Percentiles rank a stretch among this genome's conserved stretches.
Conservation (phyloP, 2,329 filamentous ascomycete genomes). For the Ophiocordyceps camponoti-saundersi region DNA sequence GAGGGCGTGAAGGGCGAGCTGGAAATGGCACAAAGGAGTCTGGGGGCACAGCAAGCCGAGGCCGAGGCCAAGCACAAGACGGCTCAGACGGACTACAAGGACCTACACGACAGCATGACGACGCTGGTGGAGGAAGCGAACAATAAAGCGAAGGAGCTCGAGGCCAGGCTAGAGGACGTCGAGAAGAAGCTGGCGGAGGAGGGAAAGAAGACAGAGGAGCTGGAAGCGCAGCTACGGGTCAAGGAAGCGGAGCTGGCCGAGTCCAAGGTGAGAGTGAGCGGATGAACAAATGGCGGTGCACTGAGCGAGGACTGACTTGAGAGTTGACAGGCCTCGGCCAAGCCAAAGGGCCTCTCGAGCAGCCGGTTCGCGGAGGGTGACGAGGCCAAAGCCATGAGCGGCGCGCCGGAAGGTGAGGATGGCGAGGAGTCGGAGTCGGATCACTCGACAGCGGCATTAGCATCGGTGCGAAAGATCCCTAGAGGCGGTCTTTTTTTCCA, state of each 20-base stretch:
- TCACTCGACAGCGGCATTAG: constrained; percentile 46
- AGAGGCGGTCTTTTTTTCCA: constrained; percentile 9
- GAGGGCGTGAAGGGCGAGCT: constrained; percentile 22
- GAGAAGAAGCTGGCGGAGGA: constrained; percentile 28
- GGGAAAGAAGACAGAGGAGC: constrained; percentile 28
- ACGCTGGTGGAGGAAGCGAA: constrained; percentile 41
- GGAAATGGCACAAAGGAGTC: constrained; percentile 30
- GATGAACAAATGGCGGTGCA: not conserved
- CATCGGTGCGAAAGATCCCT: constrained; percentile 44
- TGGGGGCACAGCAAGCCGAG: constrained; percentile 33
- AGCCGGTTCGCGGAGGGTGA: constrained; percentile 33
- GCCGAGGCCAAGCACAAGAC: constrained; percentile 35
- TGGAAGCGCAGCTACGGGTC: constrained; percentile 40
- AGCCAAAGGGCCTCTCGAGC: constrained; percentile 33
- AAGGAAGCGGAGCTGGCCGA: constrained; percentile 48
- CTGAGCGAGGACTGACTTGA: not conserved
- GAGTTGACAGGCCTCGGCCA: constrained; percentile 11
- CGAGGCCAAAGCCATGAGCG: constrained; percentile 16
- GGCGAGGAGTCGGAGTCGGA: constrained; percentile 36
- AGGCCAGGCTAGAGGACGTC: constrained; percentile 30
- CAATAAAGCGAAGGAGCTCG: constrained; percentile 32
- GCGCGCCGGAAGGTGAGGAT: constrained; percentile 39
- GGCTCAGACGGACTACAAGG: constrained; percentile 41
- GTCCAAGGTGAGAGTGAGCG: constrained; percentile 28
- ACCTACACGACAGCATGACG: constrained; percentile 46